Base-by-base conservation (phyloP, 2,329 filamentous ascomycete genomes). In the Dactylellina cionopaga region DNA sequence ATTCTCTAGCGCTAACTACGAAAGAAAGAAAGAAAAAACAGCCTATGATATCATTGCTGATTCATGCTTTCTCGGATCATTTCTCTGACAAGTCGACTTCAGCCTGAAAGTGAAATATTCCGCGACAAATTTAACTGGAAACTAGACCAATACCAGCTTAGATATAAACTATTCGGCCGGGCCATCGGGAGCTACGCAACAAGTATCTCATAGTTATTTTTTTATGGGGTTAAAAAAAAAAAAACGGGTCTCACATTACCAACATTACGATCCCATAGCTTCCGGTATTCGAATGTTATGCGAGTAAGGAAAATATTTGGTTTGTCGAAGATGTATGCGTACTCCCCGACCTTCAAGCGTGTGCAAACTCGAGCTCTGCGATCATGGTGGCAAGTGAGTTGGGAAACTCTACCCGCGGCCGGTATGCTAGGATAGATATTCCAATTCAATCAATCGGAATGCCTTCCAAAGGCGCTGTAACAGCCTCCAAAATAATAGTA, bases 91-190 rank as follows among this genome's bases (percentile, higher is more conserved):
- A 13, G 25, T 29, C 10, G 46, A 63, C 19, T 63, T 71, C 66
- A 71, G 66, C 49, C 66, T 71, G 66, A 71, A 71, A 71, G 51
- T 58, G 58, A 62, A 71, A 64, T 64, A 51, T 52, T 71, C 58
- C 51, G 56, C 51, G 19, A 58, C 49, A 46, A 13, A 60, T 54
- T 41, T 51, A 29, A 24, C 33, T 17, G 41, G 37, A 58, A 70
- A 25, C 58, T 64, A 64, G 7, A 10, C 49, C 51, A 15, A 11
- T 46, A 49, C 29, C 22, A 64, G 66, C 22, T 15, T 70, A 63
- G 43, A 47, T 31, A 25, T 13, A 33, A 24, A 27, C 29, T 7
- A 27, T 59, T 63, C 35, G 43, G 44, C 66, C 43, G 54, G 56
- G 17, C 31, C 49, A 39, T 55, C 58, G 56, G 66, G 66, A 56